Percentiles rank a stretch among this genome's conserved stretches.
Evolutionary conservation across 139 green algal species (phyloP).

Genomic region (Volvox africanus): DNA sequence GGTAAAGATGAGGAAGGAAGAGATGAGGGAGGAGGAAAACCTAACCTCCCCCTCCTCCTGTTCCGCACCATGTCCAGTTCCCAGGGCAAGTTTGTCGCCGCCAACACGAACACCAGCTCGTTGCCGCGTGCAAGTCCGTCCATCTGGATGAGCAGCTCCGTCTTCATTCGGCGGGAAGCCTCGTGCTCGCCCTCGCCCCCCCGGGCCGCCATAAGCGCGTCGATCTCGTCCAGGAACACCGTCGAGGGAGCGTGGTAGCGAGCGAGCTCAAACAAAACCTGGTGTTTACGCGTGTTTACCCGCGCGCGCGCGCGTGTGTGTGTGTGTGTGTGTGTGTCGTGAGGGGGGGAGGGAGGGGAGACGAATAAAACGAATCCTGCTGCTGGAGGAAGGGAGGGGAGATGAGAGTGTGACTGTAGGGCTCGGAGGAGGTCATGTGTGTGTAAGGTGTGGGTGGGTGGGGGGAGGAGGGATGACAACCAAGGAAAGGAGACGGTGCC

Average conservation of each 20-base stretch:
- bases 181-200: slow-evolving; percentile 67
- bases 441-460: neutral
- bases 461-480: too few species aligned
- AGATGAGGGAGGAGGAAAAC: too few species aligned
- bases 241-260: slow-evolving; percentile 75
- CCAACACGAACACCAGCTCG: slow-evolving; percentile 76
- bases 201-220: slow-evolving; percentile 65
- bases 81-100: slow-evolving; percentile 73
- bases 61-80: slow-evolving; percentile 68
- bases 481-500: too few species aligned
- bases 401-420: neutral
- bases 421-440: neutral
- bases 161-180: slow-evolving; percentile 72
- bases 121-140: slow-evolving; percentile 65
- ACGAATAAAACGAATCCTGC: too few species aligned
- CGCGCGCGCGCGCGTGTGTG: too few species aligned
- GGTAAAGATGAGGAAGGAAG: too few species aligned
- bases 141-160: slow-evolving; percentile 75
- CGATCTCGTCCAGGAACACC: slow-evolving; percentile 77
- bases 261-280: slow-evolving; percentile 80
- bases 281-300: too few species aligned
- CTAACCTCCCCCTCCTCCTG: too few species aligned
- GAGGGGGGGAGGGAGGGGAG: neutral
- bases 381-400: neutral
- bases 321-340: too few species aligned